Evolutionary conservation across 495 filamentous ascomycete species (phyloP), one percentile per base, ranked within the genome.

Genomic region (Talaromyces wortmannii): DNA sequence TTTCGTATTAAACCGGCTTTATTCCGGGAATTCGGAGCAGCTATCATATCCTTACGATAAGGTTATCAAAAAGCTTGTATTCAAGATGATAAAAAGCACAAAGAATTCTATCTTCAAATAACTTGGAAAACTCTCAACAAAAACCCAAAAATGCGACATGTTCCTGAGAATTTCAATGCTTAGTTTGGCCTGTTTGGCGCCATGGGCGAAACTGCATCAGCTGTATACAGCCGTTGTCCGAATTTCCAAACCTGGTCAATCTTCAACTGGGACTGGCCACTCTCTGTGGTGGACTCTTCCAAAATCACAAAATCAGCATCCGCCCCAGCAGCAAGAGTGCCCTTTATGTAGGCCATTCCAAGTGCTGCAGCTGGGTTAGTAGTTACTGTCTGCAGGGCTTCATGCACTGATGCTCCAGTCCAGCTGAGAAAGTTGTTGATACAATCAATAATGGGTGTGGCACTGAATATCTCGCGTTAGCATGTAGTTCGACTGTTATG

Each of bases 281-380:
- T 18, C 67, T 68, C 18, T 15, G 11, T 62, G 45, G 65, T 66
- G 7, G 56, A 60, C 31, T 69, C 67, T 58, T 80, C 75, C 48
- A 89, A 63, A 0, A 89, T 72, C n/a, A 88, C 81, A 50, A 90
- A 59, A 66, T 90, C 86, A n/a, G 86, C 86, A 72, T 90, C 86
- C 3, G 83, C 82, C 12, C 79, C 84, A 23, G 72, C 68, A 1
- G 74, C 69, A n/a, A 90, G 67, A 5, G 58, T 68, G 0, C 86
- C 86, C 65, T 89, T 90, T 13, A 72, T 63, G 65, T 87, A 86
- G n/a, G 72, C 63, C 3, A 70, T 69, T 3, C 80, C 81, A 23
- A 90, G 64, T 82, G 89, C 85, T 15, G 68, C 69, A 6, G 86
- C 86, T n/a, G 86, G 85, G 12, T 83, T 86, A n/a, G 69, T 66